Conservation (phyloP, 208 protist species). For the Trypanosoma platydactyli region DNA sequence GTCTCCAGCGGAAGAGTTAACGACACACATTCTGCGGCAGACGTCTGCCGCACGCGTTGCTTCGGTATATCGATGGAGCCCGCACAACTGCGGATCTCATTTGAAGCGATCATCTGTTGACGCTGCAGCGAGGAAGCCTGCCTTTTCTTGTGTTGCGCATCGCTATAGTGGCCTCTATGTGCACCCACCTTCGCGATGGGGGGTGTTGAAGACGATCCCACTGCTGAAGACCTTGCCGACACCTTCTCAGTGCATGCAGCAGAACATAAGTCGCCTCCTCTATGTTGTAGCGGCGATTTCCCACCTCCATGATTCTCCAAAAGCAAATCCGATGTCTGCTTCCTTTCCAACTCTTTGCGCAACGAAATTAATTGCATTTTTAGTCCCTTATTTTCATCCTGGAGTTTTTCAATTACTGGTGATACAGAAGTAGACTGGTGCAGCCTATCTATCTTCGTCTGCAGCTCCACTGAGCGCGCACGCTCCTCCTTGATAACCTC, state of each 20-base stretch:
- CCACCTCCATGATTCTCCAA: neutral
- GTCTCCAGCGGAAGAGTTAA: neutral
- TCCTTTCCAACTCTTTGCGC: neutral
- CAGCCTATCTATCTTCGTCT: conserved; percentile 17
- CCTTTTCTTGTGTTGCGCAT: conserved; percentile 8
- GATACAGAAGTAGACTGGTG: neutral
- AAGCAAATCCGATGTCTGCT: neutral
- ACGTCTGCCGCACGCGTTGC: neutral
- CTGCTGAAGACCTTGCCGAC: neutral
- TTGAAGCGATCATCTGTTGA: neutral
- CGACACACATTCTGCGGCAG: too few relatives aligned
- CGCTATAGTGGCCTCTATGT: conserved; percentile 7
- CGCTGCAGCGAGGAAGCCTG: conserved; percentile 9
- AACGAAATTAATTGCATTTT: conserved; percentile 4
- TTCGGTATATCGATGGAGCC: neutral
- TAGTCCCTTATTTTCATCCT: conserved; percentile 10
- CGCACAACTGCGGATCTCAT: neutral
- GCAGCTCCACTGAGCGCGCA: conserved; percentile 18
- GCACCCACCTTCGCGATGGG: neutral
- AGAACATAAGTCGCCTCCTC: neutral
- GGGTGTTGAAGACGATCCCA: neutral
- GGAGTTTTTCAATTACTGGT: neutral
- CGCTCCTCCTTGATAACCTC: conserved; percentile 40
- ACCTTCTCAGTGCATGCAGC: neutral
- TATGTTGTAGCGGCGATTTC: neutral